Base-by-base conservation (phyloP, 78 protist species). In the Reticulomyxa filosa region DNA sequence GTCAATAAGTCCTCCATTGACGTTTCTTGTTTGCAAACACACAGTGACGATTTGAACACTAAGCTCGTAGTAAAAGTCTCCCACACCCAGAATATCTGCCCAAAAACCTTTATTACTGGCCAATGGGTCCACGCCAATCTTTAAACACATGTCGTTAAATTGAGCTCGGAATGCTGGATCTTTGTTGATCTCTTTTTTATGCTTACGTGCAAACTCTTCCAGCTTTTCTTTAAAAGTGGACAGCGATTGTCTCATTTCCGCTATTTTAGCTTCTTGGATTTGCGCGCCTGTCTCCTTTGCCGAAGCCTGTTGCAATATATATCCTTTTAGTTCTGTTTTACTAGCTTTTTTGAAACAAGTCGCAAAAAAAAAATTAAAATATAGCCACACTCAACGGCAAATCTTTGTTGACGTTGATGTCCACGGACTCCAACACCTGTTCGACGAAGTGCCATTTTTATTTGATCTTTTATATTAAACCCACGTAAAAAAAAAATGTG, bases 71-170 rank as follows among this genome's bases (percentile, higher is more conserved):
- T 85, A 91, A 38, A 91, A 91, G 39, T 86, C 89, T 7, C 97
- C 97, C 17, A 91, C 75, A 5, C 97, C 97, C 0, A 91, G 75
- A 10, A 79, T 57, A 64, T 87, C 70, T 5, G 90, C 81, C 95
- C 95, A 91, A 57, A 88, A 77, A 4, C 95, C 93, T 69, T 82
- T 82, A 29, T 30, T 46, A 7, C 82, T 82, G 5, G 83, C 70
- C 10, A 91, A 48, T 8, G 95, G 93, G 67, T 91, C 97, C 29
- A 88, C 93, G 27, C 93, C 93, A 6, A 88, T 78, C 29, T 13
- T 50, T 11, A 56, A 11, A 61, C 97, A 91, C 93, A 91, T 82
- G 38, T 79, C 63, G 17, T 81, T 72, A 67, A 89, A 89, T 11
- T 51, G 32, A 34, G 38, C 32, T 23, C 96, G 75, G 65, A 89